Percentiles rank a stretch among this genome's conserved stretches.
Evolutionary conservation across 805 yeast species (phyloP).

Genomic region (Metschnikowia sp.): DNA sequence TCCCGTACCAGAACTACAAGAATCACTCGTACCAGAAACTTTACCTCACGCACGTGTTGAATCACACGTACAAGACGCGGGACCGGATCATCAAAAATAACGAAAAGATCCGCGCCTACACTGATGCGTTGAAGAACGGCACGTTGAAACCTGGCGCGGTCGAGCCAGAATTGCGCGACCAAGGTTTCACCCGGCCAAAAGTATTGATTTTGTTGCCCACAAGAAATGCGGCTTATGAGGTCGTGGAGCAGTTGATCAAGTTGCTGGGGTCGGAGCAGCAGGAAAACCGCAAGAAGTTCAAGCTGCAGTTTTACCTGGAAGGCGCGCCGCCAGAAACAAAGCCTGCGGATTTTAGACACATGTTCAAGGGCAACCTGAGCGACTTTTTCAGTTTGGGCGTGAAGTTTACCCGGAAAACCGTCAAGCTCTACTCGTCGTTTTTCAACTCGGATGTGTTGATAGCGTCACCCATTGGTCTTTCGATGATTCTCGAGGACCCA

Average conservation of each 20-base stretch:
- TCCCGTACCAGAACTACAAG: slow-evolving; percentile 51
- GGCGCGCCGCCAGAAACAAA: slow-evolving; percentile 50
- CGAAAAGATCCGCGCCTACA: slow-evolving; percentile 45
- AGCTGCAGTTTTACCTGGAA: slow-evolving; percentile 60
- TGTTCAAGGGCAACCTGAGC: slow-evolving; percentile 84
- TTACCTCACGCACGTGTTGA: slow-evolving; percentile 68
- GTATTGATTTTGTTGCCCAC: slow-evolving; percentile 82
- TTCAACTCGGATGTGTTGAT: slow-evolving; percentile 81
- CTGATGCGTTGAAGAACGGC: slow-evolving; percentile 37
- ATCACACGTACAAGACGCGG: slow-evolving; percentile 83
- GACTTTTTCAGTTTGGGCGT: slow-evolving; percentile 91
- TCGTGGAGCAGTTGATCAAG: slow-evolving; percentile 58
- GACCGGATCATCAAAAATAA: slow-evolving; percentile 81
- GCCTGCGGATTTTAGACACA: slow-evolving; percentile 77
- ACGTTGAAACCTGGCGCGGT: slow-evolving; percentile 30
- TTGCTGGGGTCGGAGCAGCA: slow-evolving; percentile 69
- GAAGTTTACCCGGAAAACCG: slow-evolving; percentile 82
- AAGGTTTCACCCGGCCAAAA: slow-evolving; percentile 94
- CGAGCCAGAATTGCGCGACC: slow-evolving; percentile 76
- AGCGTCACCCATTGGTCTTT: slow-evolving; percentile 88
- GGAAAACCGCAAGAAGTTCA: slow-evolving; percentile 77
- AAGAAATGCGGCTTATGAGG: slow-evolving; percentile 68
- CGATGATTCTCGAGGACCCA: slow-evolving; percentile 65
- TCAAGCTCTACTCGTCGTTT: slow-evolving; percentile 80
- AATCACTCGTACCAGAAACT: slow-evolving; percentile 57